These are phyloP conservation scores for Candida ortonii DNA, from an alignment of 805 yeast species.

Conservation along the genomic window DNA sequence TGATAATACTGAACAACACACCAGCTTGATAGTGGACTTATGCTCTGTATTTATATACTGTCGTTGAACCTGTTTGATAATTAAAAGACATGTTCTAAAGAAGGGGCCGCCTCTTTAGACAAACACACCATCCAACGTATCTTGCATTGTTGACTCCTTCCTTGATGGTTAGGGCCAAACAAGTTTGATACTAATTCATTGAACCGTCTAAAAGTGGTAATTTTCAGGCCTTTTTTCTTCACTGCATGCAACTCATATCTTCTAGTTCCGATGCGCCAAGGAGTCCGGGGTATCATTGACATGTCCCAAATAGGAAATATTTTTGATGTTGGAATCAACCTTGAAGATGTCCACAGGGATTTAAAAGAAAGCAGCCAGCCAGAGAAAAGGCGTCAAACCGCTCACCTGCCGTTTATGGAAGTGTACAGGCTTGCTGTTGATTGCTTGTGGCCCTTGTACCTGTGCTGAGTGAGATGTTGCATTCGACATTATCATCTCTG, in stretches of 20 bases:
- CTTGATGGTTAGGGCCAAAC: neutral
- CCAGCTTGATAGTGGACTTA: no score
- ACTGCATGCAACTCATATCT: conserved; percentile 1
- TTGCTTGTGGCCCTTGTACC: no score
- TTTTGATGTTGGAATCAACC: conserved; percentile 3
- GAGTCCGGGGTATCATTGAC: conserved; percentile 5
- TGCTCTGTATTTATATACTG: conserved; percentile 4
- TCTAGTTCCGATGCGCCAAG: neutral
- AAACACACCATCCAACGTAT: no score
- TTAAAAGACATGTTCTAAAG: no score
- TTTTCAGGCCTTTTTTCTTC: no score
- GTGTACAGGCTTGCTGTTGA: no score
- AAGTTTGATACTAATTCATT: neutral
- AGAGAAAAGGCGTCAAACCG: neutral
- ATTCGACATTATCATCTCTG: no score
- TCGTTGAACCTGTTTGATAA: conserved; percentile 3
- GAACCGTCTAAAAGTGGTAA: neutral
- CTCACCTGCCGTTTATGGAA: no score
- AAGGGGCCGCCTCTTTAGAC: no score
- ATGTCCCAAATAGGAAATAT: conserved; percentile 9
- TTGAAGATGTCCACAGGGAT: neutral
- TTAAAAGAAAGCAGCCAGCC: neutral
- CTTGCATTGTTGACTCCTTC: conserved; percentile 6
- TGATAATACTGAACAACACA: neutral
- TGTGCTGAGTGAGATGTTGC: no score